phyloP scores from a whole-genome alignment of 2,329 filamentous ascomycete genomes.

The Xylaria sp. region DNA sequence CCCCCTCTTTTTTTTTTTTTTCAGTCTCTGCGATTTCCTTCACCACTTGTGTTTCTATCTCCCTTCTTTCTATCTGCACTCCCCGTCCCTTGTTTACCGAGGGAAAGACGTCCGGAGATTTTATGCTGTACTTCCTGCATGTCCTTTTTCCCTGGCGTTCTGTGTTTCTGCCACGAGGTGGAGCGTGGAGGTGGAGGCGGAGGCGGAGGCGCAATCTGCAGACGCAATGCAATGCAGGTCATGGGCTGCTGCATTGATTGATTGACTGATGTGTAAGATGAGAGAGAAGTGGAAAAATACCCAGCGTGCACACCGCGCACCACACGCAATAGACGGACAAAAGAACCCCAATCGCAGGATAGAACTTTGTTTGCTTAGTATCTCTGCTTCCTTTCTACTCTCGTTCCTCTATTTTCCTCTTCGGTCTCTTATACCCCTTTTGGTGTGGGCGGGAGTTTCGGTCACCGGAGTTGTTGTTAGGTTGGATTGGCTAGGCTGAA shows the following conservation, averaged over 20 bases:
- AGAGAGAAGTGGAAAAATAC: conserved; percentile 27
- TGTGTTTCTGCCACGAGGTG: conserved; percentile 12
- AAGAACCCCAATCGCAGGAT: conserved; percentile 13
- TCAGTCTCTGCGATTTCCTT: no score
- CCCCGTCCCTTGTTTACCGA: background rate
- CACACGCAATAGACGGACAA: conserved; percentile 14
- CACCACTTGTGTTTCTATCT: background rate
- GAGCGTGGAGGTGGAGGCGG: conserved; percentile 7
- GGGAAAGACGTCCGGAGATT: background rate
- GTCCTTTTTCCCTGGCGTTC: conserved; percentile 17
- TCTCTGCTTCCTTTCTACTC: background rate
- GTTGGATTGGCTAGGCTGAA: background rate
- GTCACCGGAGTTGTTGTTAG: conserved; percentile 14
- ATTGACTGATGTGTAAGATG: conserved; percentile 11
- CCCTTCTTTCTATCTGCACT: background rate
- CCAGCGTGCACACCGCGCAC: background rate
- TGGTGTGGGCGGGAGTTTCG: background rate
- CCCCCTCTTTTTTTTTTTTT: background rate
- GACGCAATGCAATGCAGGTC: conserved; percentile 20
- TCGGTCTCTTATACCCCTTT: background rate
- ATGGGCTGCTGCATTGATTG: background rate
- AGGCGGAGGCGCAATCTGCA: conserved; percentile 14
- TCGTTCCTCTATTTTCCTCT: background rate
- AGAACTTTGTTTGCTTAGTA: conserved; percentile 13
- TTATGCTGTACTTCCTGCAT: conserved; percentile 17